phyloP scores from a whole-genome alignment of 768 basidiomycete genomes.

The Rhodotorula paludigena region DNA sequence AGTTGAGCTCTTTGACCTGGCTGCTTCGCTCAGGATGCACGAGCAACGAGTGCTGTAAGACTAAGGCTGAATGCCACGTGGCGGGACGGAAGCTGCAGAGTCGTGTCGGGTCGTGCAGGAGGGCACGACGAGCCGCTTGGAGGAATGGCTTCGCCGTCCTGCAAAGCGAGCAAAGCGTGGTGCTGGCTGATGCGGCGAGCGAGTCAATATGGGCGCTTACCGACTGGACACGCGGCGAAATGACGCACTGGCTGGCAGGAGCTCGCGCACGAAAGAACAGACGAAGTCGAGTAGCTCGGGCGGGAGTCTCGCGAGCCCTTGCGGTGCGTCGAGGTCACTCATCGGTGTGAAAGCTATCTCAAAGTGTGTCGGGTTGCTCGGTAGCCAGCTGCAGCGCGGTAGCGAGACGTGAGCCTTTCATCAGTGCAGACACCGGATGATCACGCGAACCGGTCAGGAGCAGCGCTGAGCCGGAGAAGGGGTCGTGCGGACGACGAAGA shows the following conservation, averaged over 20 bases:
- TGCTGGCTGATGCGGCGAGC: neutral
- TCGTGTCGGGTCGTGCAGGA: neutral
- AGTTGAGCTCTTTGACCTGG: too few species aligned
- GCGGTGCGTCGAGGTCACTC: neutral
- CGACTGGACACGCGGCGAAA: neutral
- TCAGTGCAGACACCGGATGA: too few species aligned
- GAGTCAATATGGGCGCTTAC: neutral
- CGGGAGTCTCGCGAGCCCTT: neutral
- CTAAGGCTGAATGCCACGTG: rapidly evolving
- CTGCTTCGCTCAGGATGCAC: neutral
- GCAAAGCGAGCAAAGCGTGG: neutral
- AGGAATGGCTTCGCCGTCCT: neutral
- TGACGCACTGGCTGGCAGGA: too few species aligned
- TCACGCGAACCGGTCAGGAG: too few species aligned
- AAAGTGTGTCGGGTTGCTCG: too few species aligned
- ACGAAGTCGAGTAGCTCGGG: neutral
- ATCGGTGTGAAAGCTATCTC: neutral
- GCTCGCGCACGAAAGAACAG: neutral
- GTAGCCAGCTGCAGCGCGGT: too few species aligned
- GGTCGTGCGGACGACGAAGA: too few species aligned
- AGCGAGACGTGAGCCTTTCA: too few species aligned
- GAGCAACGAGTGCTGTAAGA: neutral
- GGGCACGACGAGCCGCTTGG: neutral
- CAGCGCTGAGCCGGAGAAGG: too few species aligned
- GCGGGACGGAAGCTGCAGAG: too few species aligned